These are phyloP conservation scores for Xylaria venustula DNA, from an alignment of 495 filamentous ascomycete genomes.

Conservation along the genomic window DNA sequence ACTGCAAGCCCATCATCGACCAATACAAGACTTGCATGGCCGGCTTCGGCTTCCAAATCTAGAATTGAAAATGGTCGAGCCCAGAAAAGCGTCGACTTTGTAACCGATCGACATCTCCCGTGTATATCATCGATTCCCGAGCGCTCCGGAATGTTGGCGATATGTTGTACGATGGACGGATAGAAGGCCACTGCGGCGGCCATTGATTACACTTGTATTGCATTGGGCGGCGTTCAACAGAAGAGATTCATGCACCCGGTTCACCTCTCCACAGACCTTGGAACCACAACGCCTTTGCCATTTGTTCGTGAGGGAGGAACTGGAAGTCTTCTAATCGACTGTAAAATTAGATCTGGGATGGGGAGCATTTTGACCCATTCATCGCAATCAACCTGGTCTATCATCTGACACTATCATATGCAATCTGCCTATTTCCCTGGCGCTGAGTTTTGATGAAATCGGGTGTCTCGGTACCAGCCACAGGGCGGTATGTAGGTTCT, in stretches of 20 bases:
- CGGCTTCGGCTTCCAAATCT: conserved; percentile 85
- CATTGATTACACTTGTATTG: conserved; percentile 11
- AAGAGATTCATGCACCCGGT: conserved; percentile 5
- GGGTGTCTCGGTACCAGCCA: no score
- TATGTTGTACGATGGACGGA: conserved; percentile 18
- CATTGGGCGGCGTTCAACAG: conserved; percentile 17
- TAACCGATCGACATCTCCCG: not conserved
- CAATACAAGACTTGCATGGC: conserved; percentile 91
- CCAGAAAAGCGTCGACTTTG: not conserved
- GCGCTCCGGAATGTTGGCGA: not conserved
- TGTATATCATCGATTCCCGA: conserved; percentile 5
- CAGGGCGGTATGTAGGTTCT: no score
- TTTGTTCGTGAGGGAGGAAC: not conserved
- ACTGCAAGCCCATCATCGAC: conserved; percentile 78
- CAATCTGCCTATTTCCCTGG: not conserved
- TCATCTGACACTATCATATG: not conserved
- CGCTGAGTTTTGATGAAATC: no score
- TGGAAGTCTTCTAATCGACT: not conserved
- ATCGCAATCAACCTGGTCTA: not conserved
- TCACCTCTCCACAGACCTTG: not conserved
- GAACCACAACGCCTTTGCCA: not conserved
- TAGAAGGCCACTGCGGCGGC: conserved; percentile 8
- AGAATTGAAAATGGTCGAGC: conserved; percentile 5
- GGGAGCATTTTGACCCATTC: not conserved
- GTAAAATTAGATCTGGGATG: not conserved